phyloP scores from a whole-genome alignment of 352 stramenopile species.

The Phytophthora boehmeriae region DNA sequence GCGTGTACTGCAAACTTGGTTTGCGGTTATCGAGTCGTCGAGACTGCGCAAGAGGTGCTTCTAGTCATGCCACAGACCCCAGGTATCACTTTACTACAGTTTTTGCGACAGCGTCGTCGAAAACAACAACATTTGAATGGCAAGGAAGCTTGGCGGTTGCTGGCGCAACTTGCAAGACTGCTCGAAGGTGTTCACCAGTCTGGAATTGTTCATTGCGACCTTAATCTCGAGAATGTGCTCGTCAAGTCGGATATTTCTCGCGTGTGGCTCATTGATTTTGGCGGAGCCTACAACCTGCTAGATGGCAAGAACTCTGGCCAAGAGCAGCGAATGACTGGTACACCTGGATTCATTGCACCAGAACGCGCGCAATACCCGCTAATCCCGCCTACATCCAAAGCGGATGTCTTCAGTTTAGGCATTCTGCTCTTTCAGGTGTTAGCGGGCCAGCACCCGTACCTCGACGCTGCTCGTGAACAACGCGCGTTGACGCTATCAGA shows the following conservation, averaged over 20 bases:
- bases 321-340: conserved; percentile 50
- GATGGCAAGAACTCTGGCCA: background rate
- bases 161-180: conserved; percentile 18
- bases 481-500: conserved; percentile 48
- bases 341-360: conserved; percentile 66
- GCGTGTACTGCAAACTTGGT: conserved; percentile 34
- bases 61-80: conserved; percentile 64
- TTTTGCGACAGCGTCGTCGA: conserved; percentile 32
- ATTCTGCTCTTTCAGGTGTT: conserved; percentile 69
- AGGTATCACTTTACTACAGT: conserved; percentile 49
- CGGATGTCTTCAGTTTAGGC: conserved; percentile 68
- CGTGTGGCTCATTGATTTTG: conserved; percentile 69
- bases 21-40: conserved; percentile 52
- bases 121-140: conserved; percentile 24
- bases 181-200: conserved; percentile 93
- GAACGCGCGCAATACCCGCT: conserved; percentile 49
- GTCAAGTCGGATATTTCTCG: conserved; percentile 34
- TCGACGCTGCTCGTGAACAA: conserved; percentile 21
- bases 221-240: conserved; percentile 98
- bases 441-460: conserved; percentile 60
- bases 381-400: conserved; percentile 39
- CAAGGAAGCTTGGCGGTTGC: conserved; percentile 11
- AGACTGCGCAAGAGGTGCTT: conserved; percentile 47
- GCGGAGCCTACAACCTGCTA: conserved; percentile 48
- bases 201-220: conserved; percentile 96